phyloP scores from a whole-genome alignment of 306 rosid genomes.

The Myrica gale region DNA sequence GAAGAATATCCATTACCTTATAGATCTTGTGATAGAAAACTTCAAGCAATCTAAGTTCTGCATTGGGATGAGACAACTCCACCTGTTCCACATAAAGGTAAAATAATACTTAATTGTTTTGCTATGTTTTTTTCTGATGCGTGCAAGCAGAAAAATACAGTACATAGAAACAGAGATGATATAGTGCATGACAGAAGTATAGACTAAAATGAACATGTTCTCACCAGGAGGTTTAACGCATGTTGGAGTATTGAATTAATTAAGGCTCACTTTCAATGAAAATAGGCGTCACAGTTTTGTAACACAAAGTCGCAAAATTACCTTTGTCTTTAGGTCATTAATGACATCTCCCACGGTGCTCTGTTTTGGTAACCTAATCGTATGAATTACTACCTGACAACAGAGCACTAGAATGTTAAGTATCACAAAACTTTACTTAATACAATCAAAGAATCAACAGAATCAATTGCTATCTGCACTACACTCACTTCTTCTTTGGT shows the following conservation, averaged over 20 bases:
- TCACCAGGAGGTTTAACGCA: not conserved
- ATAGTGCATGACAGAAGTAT: not conserved
- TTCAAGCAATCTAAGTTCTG: constrained; percentile 90
- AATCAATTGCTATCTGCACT: not conserved
- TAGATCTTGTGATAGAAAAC: constrained; percentile 92
- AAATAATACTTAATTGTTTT: not conserved
- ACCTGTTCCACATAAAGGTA: constrained; percentile 50
- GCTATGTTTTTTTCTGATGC: not conserved
- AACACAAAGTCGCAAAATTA: constrained; percentile 11
- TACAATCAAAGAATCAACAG: not conserved
- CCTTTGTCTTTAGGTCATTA: constrained; percentile 79
- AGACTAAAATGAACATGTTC: not conserved
- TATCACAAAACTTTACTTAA: constrained; percentile 6
- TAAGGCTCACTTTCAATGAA: not conserved
- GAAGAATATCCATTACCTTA: constrained; percentile 49
- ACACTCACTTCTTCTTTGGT: constrained; percentile 48
- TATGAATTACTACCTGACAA: constrained; percentile 75
- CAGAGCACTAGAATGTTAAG: constrained; percentile 4
- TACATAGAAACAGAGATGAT: constrained; percentile 9
- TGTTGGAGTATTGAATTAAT: not conserved
- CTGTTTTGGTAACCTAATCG: constrained; percentile 83
- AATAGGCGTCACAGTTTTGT: not conserved
- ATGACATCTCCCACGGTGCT: constrained; percentile 89
- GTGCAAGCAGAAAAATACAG: not conserved
- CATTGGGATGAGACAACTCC: constrained; percentile 72